Conservation (phyloP, 345 rosid genomes). For the Balakata baccata region DNA sequence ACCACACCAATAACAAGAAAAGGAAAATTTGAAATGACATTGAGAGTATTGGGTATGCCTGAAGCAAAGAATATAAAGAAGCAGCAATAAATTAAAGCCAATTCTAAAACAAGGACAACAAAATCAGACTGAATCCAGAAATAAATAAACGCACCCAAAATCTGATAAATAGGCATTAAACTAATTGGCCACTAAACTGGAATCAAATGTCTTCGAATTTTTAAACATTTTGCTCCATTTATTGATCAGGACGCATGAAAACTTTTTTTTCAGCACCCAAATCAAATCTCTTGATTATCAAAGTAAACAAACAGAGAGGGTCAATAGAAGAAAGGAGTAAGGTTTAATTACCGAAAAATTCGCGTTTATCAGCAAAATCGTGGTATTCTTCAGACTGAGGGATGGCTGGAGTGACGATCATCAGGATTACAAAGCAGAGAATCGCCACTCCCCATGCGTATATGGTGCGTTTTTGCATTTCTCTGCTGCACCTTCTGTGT, state of each 20-base stretch:
- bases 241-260: not conserved
- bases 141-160: not conserved
- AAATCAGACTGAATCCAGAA: not conserved
- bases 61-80: conserved; percentile 16
- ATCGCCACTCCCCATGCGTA: conserved; percentile 65
- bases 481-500: not conserved
- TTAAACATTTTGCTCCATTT: not conserved
- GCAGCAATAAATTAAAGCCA: conserved; percentile 1
- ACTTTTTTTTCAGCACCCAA: not conserved
- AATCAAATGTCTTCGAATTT: not conserved
- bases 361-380: conserved; percentile 85
- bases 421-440: conserved; percentile 61
- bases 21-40: conserved; percentile 89
- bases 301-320: not conserved
- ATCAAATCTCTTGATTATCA: not conserved
- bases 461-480: conserved; percentile 53
- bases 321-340: not conserved
- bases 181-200: not conserved
- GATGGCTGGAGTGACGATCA: conserved; percentile 82
- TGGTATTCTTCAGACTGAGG: conserved; percentile 85
- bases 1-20: conserved; percentile 76
- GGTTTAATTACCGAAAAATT: conserved; percentile 53
- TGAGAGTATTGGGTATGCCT: conserved; percentile 82
- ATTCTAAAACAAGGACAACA: not conserved
- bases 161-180: not conserved